phyloP scores from a whole-genome alignment of 2,329 filamentous ascomycete genomes.

The Fonsecaea erecta region DNA sequence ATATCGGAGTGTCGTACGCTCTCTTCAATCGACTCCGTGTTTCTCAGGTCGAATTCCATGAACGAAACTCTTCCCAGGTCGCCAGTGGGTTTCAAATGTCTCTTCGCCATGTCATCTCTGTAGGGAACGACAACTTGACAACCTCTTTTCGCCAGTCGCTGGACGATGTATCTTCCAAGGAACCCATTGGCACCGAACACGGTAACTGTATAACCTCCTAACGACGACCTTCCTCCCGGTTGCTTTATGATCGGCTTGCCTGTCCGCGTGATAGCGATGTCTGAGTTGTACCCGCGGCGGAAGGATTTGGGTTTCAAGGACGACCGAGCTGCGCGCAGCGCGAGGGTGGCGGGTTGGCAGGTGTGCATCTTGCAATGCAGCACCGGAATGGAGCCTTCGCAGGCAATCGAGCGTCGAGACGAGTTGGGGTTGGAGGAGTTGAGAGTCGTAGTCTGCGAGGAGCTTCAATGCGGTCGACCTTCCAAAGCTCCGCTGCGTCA shows the following conservation, averaged over 20 bases:
- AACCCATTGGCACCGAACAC: constrained; percentile 98
- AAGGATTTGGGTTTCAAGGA: constrained; percentile 28
- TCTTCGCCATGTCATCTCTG: constrained; percentile 97
- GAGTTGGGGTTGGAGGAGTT: not conserved
- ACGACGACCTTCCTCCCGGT: constrained; percentile 83
- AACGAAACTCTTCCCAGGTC: constrained; percentile 90
- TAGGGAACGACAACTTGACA: constrained; percentile 92
- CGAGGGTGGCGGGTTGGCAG: constrained; percentile 46
- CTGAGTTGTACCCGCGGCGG: constrained; percentile 63
- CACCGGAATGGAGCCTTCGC: constrained; percentile 22
- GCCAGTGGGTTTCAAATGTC: constrained; percentile 93
- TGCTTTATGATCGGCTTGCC: constrained; percentile 92
- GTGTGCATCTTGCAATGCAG: constrained; percentile 37
- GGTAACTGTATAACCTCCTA: constrained; percentile 85
- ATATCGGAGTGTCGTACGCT: constrained; percentile 96
- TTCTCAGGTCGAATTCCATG: constrained; percentile 91
- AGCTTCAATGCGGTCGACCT: constrained; percentile 1
- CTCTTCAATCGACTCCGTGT: constrained; percentile 94
- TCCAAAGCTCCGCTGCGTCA: not conserved
- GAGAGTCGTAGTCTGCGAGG: not conserved
- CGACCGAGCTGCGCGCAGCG: constrained; percentile 51
- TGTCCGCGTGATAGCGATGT: constrained; percentile 91
- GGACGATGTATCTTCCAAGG: constrained; percentile 95
- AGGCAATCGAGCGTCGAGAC: constrained; percentile 10
- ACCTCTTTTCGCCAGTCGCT: constrained; percentile 88